Evolutionary conservation across 495 filamentous ascomycete genomes (phyloP).

Genomic region (Aspergillus cavernicola): DNA sequence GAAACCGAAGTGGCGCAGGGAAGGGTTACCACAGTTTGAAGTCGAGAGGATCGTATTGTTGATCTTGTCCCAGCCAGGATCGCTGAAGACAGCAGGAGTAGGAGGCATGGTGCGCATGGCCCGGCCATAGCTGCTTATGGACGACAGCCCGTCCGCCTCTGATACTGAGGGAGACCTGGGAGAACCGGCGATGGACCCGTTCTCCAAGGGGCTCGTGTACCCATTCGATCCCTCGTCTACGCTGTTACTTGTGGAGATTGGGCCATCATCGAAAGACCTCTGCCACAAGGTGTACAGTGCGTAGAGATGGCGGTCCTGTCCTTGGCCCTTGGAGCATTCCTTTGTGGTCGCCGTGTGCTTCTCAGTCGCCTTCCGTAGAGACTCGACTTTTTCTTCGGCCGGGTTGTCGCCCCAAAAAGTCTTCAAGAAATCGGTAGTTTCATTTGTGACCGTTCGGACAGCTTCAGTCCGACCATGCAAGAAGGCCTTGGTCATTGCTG

Average conservation of each 20-base stretch:
- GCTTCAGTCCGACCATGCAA: conserved; percentile 94
- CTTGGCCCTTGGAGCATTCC: conserved; percentile 85
- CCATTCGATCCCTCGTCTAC: conserved; percentile 59
- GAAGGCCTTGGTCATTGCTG: conserved; percentile 94
- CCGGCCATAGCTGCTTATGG: conserved; percentile 31
- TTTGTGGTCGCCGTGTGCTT: conserved; percentile 77
- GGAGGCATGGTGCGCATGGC: conserved; percentile 32
- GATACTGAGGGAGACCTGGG: conserved; percentile 51
- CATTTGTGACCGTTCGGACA: conserved; percentile 77
- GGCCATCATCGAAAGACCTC: conserved; percentile 70
- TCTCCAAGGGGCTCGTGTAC: conserved; percentile 50
- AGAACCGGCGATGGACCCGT: conserved; percentile 46
- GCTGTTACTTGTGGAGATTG: conserved; percentile 44
- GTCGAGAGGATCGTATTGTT: conserved; percentile 94
- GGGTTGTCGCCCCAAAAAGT: conserved; percentile 94
- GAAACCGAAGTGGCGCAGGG: conserved; percentile 94
- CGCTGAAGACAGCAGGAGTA: conserved; percentile 80
- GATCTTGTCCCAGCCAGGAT: conserved; percentile 87
- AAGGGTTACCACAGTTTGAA: conserved; percentile 98
- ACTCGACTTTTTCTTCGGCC: conserved; percentile 74
- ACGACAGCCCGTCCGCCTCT: conserved; percentile 36
- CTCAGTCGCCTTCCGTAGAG: conserved; percentile 76
- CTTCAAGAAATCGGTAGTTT: conserved; percentile 79
- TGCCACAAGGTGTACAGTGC: conserved; percentile 96
- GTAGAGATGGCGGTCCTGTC: conserved; percentile 92